These are phyloP conservation scores for Viola pubescens DNA, from an alignment of 441 rosid species.

Conservation along the genomic window DNA sequence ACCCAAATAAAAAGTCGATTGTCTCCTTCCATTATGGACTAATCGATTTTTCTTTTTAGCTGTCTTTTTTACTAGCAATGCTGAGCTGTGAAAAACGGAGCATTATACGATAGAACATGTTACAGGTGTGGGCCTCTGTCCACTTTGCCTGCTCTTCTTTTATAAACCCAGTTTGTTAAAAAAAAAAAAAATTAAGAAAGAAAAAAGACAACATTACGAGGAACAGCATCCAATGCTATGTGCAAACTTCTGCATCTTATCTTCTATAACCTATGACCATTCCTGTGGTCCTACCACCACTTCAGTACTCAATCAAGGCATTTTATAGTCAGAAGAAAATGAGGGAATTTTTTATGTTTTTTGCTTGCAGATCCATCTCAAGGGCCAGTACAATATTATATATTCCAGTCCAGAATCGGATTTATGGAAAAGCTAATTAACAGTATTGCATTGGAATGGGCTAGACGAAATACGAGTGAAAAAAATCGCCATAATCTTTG, in stretches of 20 bases:
- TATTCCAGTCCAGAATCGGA: no score
- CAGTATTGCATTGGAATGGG: no score
- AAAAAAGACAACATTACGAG: background rate
- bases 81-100: background rate
- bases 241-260: background rate
- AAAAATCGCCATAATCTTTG: no score
- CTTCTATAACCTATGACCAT: background rate
- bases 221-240: background rate
- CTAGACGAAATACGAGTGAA: no score
- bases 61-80: background rate
- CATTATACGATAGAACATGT: background rate
- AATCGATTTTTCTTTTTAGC: background rate
- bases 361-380: no score
- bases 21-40: background rate
- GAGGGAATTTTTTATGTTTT: no score
- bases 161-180: no score
- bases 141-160: background rate
- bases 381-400: no score
- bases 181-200: background rate
- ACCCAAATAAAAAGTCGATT: constrained; percentile 1
- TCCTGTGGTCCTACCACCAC: background rate
- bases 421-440: no score
- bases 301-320: no score
- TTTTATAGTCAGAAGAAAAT: no score
- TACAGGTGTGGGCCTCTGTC: constrained; percentile 7